Evolutionary conservation across 2,329 filamentous ascomycete genomes (phyloP).

Genomic region (Botrytis byssoidea): DNA sequence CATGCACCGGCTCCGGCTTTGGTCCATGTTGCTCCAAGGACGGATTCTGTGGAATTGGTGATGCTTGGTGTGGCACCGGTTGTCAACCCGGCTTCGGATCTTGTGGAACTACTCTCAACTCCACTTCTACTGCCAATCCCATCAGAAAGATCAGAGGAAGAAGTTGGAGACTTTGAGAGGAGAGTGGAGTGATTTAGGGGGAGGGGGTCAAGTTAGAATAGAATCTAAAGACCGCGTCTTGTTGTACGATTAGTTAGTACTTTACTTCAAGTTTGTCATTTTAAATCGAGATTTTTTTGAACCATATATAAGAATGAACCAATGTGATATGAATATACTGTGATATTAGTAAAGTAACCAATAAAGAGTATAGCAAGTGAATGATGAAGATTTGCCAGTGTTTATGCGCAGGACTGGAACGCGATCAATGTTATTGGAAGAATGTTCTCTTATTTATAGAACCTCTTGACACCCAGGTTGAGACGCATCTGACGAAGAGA

Average conservation of each 20-base stretch:
- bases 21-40: conserved; percentile 28
- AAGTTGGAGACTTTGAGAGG: conserved; percentile 2
- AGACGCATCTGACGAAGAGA: not conserved
- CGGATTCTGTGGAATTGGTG: conserved; percentile 24
- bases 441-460: not conserved
- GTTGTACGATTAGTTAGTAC: not conserved
- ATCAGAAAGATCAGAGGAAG: conserved; percentile 8
- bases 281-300: not conserved
- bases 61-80: conserved; percentile 25
- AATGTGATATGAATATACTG: not conserved
- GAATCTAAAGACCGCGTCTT: not conserved
- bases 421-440: not conserved
- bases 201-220: not conserved
- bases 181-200: not conserved
- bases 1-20: conserved; percentile 23
- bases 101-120: conserved; percentile 22
- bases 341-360: not conserved
- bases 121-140: conserved; percentile 7
- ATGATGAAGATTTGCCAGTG: not conserved
- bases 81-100: conserved; percentile 26
- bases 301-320: not conserved
- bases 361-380: not conserved
- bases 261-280: not conserved
- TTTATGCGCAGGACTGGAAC: not conserved
- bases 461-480: not conserved